Base-by-base conservation (phyloP, 1,284 basidiomycete genomes). In the Papiliotrema flavescens region DNA sequence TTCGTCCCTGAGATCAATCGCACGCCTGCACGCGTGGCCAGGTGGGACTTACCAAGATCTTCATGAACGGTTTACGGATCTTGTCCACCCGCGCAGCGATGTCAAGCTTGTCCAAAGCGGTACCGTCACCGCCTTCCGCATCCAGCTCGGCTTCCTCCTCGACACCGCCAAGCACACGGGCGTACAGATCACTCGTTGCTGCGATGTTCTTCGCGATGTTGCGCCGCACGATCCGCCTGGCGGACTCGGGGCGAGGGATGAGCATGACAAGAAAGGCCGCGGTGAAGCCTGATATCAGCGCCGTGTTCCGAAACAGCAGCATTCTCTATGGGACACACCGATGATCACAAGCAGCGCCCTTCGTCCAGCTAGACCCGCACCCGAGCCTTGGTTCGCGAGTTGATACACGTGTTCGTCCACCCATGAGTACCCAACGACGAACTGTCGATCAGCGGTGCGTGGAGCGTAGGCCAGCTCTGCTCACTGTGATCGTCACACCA, bases 391-490 rank as follows among this genome's bases (percentile, higher is more conserved):
- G 54, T 80, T 80, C 9, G 76, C 78, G 19, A 79, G 61, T 14
- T 79, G 70, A 2, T 64, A 58, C 7, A 82, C 61, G 63, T 85
- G 81, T 2, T 79, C 79, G 58, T 86, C 83, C 24, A 84, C 76
- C 83, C 84, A 85, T 0, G 81, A 82, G 66, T 85, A 86, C 1
- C 84, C 84, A 11, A 69, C 57, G n/a, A 65, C 56, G 47, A 65
- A 58, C 56, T 58, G 36, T 20, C 8, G 15, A 15, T 51, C 24
- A 28, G 24, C 14, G 11, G n/a, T 2, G 13, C 22, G 14, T 15
- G 26, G 22, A 26, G 28, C 15, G 17, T 28, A 2, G 0, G 57
- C 65, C n/a, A n/a, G n/a, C n/a, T n/a, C n/a, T 32, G 28, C 28
- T 52, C 36, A 68, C 69, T 37, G 62, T 54, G 11, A 67, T 54